phyloP scores from a whole-genome alignment of 257 asterid genomes.

The Knoxia roxburghii region DNA sequence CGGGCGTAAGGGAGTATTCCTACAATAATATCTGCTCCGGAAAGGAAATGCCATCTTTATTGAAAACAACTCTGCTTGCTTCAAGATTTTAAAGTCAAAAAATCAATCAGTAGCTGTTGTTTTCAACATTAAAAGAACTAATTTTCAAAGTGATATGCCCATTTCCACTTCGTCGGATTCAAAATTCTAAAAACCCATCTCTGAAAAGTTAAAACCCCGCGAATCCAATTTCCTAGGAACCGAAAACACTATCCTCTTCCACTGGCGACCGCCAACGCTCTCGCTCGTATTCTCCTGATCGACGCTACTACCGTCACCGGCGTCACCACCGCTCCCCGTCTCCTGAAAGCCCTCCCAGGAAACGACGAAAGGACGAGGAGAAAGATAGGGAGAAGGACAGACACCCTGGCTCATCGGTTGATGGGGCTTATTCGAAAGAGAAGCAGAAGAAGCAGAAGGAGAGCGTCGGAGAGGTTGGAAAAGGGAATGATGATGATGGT shows the following conservation, averaged over 20 bases:
- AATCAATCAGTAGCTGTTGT: slow-evolving; percentile 10
- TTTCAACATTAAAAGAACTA: background rate
- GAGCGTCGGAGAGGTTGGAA: slow-evolving; percentile 21
- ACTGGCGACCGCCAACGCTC: slow-evolving; percentile 51
- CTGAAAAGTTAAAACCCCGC: too few species aligned
- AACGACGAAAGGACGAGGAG: slow-evolving; percentile 61
- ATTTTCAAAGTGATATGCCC: background rate
- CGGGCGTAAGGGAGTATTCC: slow-evolving; percentile 94
- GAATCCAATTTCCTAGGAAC: too few species aligned
- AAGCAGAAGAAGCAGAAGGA: slow-evolving; percentile 47
- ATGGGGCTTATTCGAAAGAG: slow-evolving; percentile 39
- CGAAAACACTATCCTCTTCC: too few species aligned
- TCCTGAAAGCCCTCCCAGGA: slow-evolving; percentile 60
- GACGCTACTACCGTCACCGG: slow-evolving; percentile 42
- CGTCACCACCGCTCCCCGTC: slow-evolving; percentile 54
- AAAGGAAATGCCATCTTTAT: slow-evolving; percentile 92
- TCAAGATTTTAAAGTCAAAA: slow-evolving; percentile 24
- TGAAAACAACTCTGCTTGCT: slow-evolving; percentile 93
- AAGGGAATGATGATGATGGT: slow-evolving; percentile 26
- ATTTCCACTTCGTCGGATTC: too few species aligned
- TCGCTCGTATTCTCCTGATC: slow-evolving; percentile 19
- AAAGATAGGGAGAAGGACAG: slow-evolving; percentile 35
- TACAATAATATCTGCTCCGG: slow-evolving; percentile 88
- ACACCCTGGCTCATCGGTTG: slow-evolving; percentile 33
- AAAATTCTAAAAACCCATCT: too few species aligned